These are phyloP conservation scores for Colletotrichum nymphaeae DNA, from an alignment of 2,329 filamentous ascomycete genomes.

Conservation along the genomic window DNA sequence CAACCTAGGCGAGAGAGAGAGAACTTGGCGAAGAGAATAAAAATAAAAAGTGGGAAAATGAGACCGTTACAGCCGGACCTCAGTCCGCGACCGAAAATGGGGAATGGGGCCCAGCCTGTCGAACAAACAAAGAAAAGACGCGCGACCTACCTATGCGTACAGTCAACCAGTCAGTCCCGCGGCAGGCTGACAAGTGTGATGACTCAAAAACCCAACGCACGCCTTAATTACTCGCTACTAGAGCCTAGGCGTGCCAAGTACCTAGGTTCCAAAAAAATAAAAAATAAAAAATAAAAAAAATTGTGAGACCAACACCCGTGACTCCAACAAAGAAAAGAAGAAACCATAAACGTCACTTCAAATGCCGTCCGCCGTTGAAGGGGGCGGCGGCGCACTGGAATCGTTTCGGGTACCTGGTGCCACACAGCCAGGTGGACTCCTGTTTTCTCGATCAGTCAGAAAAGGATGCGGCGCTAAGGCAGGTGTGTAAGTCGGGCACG, in stretches of 20 bases:
- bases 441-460: background rate
- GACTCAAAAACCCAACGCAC: too few species aligned
- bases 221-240: too few species aligned
- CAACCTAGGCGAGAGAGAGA: background rate
- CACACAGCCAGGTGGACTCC: too few species aligned
- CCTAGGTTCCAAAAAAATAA: too few species aligned
- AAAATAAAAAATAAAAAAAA: background rate
- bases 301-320: background rate
- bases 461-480: background rate
- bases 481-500: background rate
- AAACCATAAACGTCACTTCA: background rate
- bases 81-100: background rate
- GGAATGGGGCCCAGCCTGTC: background rate
- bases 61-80: slow-evolving; percentile 3
- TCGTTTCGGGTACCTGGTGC: too few species aligned
- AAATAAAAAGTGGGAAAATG: background rate
- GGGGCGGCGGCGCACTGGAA: background rate
- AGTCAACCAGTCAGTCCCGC: too few species aligned
- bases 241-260: too few species aligned
- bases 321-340: background rate
- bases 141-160: too few species aligned
- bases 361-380: background rate
- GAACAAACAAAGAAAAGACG: too few species aligned
- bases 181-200: too few species aligned
- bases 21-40: too few species aligned